Evolutionary conservation across 2,329 filamentous ascomycete species (phyloP), one percentile per base, ranked within the genome.

Genomic region (Colletotrichum tabaci): DNA sequence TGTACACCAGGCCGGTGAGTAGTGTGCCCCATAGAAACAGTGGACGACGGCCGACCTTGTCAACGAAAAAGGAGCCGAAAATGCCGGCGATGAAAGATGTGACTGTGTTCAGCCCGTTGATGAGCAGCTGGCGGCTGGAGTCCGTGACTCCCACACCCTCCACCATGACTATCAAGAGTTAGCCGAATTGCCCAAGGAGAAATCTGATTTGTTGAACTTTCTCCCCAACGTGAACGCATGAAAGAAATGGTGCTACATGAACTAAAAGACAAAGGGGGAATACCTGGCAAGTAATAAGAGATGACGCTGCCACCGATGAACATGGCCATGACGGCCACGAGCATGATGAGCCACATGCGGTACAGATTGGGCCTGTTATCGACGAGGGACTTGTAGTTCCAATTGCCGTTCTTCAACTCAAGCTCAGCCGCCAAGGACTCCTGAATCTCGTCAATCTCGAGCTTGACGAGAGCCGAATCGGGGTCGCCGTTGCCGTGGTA

Each of bases 291-390:
- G 30, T 87, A 87, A 76, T 87, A 86, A 46, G 79, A 83, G 66
- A 87, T 82, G 18, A 87, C 78, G 52, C 81, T 84, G 75, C 87
- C 87, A 12, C 86, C 85, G 49, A 81, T 83, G 78, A 85, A 86
- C 75, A 87, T 84, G 0, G 84, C 85, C 75, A 87, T 85, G 26
- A 87, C 75, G 65, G 85, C 86, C 10, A 87, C 80, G 2, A 84
- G 85, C 56, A 84, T 77, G n/a, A 85, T 77, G 30, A 89, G 79
- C 58, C 83, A 76, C 46, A 89, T 78, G 56, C 87, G 80, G 72
- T 86, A 84, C 58, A 86, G 82, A 75, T 88, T 87, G 18, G 84
- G 83, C 56, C 80, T 80, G 13, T 85, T 87, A 71, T 79, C 78
- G 74, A 87, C 74, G 71, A 88, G 83, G 66, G 85, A 81, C 10